Evolutionary conservation across 1,284 basidiomycete genomes (phyloP).

Genomic region (Puccinia hordei): DNA sequence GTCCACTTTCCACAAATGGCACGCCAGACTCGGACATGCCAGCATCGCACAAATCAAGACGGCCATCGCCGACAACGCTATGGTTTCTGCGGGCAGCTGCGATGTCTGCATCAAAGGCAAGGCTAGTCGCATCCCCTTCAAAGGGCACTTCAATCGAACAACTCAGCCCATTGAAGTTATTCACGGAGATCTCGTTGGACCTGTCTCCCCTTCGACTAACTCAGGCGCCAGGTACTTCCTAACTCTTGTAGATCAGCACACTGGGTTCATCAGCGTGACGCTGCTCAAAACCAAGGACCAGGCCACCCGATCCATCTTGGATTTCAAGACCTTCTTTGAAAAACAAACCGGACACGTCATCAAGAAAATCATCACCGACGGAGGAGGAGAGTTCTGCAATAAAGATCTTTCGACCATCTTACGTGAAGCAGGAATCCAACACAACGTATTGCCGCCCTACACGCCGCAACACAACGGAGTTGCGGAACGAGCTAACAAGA

Average conservation of each 20-base stretch:
- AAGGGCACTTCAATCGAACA: not conserved
- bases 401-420: not conserved
- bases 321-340: constrained; percentile 17
- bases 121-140: not conserved
- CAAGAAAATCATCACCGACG: constrained; percentile 8
- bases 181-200: constrained; percentile 11
- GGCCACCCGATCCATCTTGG: not conserved
- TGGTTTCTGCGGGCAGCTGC: not conserved
- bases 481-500: no score
- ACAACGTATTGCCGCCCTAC: no score
- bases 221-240: not conserved
- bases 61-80: not conserved
- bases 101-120: constrained; percentile 12
- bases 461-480: no score
- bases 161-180: not conserved
- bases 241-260: constrained; percentile 5
- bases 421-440: no score
- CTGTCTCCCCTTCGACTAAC: not conserved
- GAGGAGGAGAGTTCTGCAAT: constrained; percentile 12
- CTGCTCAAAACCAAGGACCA: constrained; percentile 1
- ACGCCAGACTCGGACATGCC: not conserved
- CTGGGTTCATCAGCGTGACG: not conserved
- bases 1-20: not conserved
- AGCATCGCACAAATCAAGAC: not conserved
- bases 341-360: not conserved